Percentiles rank a stretch among this genome's conserved stretches.
Evolutionary conservation across 2,329 filamentous ascomycete genomes (phyloP).

Genomic region (Atkinsonella texensis): DNA sequence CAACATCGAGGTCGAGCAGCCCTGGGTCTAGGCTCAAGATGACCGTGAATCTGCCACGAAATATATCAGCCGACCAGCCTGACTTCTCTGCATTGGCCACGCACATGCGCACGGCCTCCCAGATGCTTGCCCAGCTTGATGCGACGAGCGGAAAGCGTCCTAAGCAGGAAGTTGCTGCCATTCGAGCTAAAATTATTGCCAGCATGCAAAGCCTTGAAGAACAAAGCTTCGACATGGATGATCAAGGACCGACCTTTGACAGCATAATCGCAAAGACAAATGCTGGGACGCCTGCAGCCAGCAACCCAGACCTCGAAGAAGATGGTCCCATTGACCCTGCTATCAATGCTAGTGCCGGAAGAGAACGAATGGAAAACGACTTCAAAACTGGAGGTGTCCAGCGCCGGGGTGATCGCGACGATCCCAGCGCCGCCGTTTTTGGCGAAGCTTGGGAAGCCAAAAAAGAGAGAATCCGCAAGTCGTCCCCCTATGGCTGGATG

Average conservation of each 20-base stretch:
- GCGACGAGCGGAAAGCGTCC: conserved; percentile 70
- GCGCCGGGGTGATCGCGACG: conserved; percentile 69
- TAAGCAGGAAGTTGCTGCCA: conserved; percentile 68
- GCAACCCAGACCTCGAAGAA: conserved; percentile 41
- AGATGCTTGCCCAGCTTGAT: conserved; percentile 77
- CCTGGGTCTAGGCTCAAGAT: conserved; percentile 49
- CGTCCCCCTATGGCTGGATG: conserved; percentile 79
- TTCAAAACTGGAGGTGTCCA: conserved; percentile 76
- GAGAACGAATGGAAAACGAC: conserved; percentile 81
- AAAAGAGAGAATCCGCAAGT: conserved; percentile 71
- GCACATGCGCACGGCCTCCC: conserved; percentile 77
- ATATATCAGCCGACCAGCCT: conserved; percentile 52
- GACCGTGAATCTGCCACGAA: conserved; percentile 44
- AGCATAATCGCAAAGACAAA: conserved; percentile 67
- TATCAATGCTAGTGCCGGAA: conserved; percentile 59
- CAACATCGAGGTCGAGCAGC: conserved; percentile 55
- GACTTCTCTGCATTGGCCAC: conserved; percentile 75
- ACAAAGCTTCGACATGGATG: conserved; percentile 68
- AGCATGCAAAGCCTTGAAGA: conserved; percentile 84
- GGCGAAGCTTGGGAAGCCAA: conserved; percentile 79
- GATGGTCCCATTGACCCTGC: conserved; percentile 37
- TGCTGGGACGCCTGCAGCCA: conserved; percentile 28
- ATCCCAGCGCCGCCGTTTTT: conserved; percentile 76
- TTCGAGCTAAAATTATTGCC: conserved; percentile 76
- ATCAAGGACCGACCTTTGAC: conserved; percentile 66